A percentile compares a stretch with the other conserved stretches of the same genome.
These are phyloP conservation scores for Chernovozyma sophiae-reginae DNA, from an alignment of 1,139 yeast genomes.

Conservation along the genomic window DNA sequence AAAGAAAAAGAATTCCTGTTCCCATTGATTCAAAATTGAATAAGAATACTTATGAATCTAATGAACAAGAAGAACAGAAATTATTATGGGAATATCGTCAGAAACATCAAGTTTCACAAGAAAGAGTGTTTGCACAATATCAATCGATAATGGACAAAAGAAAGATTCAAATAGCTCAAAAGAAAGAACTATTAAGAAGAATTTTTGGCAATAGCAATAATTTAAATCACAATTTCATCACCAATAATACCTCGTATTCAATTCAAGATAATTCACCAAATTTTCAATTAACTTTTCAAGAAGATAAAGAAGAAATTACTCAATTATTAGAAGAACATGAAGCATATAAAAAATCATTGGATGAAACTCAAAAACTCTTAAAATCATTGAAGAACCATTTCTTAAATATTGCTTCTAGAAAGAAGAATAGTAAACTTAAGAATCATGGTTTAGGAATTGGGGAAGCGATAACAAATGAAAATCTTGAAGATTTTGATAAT, in stretches of 20 bases:
- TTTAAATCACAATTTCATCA: conserved; percentile 38
- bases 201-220: conserved; percentile 39
- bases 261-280: conserved; percentile 35
- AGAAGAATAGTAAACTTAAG: conserved; percentile 6
- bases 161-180: conserved; percentile 40
- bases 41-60: conserved; percentile 7
- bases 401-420: conserved; percentile 8
- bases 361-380: conserved; percentile 18
- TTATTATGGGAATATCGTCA: conserved; percentile 30
- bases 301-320: conserved; percentile 40
- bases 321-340: conserved; percentile 33
- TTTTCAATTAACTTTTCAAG: conserved; percentile 38
- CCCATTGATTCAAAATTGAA: conserved; percentile 6
- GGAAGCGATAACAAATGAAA: background rate
- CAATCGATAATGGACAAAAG: conserved; percentile 34
- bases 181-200: conserved; percentile 35
- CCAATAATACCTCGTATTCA: conserved; percentile 40
- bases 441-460: conserved; percentile 6
- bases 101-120: conserved; percentile 30
- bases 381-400: conserved; percentile 5
- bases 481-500: conserved; percentile 21
- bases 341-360: conserved; percentile 24
- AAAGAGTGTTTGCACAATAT: conserved; percentile 30
- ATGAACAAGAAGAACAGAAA: conserved; percentile 26
- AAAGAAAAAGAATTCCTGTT: background rate